Evolutionary conservation across 2,329 filamentous ascomycete species (phyloP).

Genomic region (Neocucurbitaria cava): DNA sequence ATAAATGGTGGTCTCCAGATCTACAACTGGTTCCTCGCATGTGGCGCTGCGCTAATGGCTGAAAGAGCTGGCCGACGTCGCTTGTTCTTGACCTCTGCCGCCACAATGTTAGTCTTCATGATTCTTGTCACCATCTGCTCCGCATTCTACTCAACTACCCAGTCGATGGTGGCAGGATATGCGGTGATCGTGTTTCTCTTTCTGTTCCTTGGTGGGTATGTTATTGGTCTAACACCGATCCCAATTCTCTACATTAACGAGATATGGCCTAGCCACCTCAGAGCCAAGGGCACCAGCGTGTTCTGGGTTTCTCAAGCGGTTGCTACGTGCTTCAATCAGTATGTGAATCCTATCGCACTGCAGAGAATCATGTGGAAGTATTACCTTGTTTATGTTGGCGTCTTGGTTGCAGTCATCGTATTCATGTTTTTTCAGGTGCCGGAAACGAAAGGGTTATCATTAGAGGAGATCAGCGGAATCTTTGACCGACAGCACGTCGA

Average conservation of each 20-base stretch:
- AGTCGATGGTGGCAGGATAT: conserved; percentile 10
- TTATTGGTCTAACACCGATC: conserved; percentile 47
- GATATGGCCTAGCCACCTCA: conserved; percentile 42
- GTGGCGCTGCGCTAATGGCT: conserved; percentile 49
- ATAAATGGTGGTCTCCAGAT: conserved; percentile 53
- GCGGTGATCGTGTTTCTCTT: conserved; percentile 28
- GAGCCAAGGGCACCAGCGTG: conserved; percentile 24
- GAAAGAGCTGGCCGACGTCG: conserved; percentile 53
- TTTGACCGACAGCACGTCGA: conserved; percentile 15
- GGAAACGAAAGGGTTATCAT: conserved; percentile 23
- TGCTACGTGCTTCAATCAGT: conserved; percentile 26
- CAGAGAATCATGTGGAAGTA: conserved; percentile 30
- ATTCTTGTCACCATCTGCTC: conserved; percentile 52
- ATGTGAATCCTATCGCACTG: conserved; percentile 29
- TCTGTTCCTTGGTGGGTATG: conserved; percentile 23
- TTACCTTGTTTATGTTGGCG: conserved; percentile 31
- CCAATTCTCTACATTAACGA: conserved; percentile 44
- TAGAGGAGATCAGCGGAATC: conserved; percentile 20
- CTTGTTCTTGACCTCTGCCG: conserved; percentile 52
- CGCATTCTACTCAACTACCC: conserved; percentile 27
- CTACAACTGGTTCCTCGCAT: conserved; percentile 49
- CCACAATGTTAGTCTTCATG: conserved; percentile 55
- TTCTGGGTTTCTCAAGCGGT: conserved; percentile 25
- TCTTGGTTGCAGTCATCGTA: conserved; percentile 14
- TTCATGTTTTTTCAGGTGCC: conserved; percentile 22